These are phyloP conservation scores for Hortaea sp. DNA, from an alignment of 2,329 filamentous ascomycete species.

Conservation along the genomic window DNA sequence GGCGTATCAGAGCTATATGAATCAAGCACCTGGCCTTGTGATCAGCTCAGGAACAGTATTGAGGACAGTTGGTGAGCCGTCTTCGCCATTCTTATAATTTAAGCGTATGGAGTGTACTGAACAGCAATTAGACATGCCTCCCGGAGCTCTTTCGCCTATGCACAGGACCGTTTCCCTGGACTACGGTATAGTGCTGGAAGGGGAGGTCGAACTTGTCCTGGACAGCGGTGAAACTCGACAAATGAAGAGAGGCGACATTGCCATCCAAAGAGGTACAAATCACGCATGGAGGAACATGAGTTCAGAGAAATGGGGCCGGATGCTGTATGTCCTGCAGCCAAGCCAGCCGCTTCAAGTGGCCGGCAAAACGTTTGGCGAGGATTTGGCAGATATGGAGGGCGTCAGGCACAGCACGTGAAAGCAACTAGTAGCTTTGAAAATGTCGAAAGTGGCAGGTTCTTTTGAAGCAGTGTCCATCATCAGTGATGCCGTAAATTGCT, in stretches of 20 bases:
- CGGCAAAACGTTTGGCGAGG: conserved; percentile 22
- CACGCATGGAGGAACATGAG: conserved; percentile 27
- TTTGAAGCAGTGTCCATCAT: no score
- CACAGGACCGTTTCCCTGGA: conserved; percentile 25
- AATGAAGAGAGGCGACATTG: conserved; percentile 23
- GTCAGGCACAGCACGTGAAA: conserved; percentile 8
- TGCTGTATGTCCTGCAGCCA: conserved; percentile 26
- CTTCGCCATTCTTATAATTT: no score
- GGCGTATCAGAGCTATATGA: conserved; percentile 35
- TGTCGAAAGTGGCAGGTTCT: no score
- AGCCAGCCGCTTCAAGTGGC: conserved; percentile 19
- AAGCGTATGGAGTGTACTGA: no score
- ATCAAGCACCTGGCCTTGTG: conserved; percentile 38
- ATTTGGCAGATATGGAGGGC: conserved; percentile 20
- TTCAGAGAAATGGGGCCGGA: conserved; percentile 22
- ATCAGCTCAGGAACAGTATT: conserved; percentile 38
- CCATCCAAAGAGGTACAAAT: conserved; percentile 24
- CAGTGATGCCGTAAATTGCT: no score
- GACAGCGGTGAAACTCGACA: conserved; percentile 21
- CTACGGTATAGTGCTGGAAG: conserved; percentile 24
- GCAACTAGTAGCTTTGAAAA: not conserved
- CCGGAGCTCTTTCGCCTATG: conserved; percentile 18
- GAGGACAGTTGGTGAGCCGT: conserved; percentile 21
- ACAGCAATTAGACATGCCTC: conserved; percentile 18
- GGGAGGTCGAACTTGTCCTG: conserved; percentile 23